Evolutionary conservation across 1,284 basidiomycete species (phyloP), one percentile per base, ranked within the genome.

Genomic region (Pyrrhoderma lamaoense): DNA sequence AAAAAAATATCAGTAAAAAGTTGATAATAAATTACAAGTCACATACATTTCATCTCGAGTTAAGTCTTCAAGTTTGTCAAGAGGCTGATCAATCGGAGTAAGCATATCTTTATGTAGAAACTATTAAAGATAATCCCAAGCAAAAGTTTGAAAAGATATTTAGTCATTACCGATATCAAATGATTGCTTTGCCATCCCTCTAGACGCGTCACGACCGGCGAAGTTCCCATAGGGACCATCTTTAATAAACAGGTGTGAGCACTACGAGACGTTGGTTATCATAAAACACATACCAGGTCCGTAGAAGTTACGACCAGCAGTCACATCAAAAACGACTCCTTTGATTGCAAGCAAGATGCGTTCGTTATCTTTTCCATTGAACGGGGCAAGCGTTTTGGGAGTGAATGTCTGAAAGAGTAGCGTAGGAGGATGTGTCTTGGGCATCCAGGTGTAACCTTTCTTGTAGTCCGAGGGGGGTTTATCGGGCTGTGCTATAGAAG

Each of bases 201-300:
- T 74, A 8, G 89, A 93, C 0, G 93, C 93, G 68, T 97, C 93
- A 47, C 92, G 73, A 2, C 93, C 93, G 1, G 93, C 93, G 73
- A 97, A 96, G 68, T 96, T 96, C 27, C 93, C 93, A 63, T 97
- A 97, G 77, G 93, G 92, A 0, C 93, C 93, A 60, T 85, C 92
- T 91, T 55, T 27, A 31, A 4, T 34, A 37, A 23, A 40, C n/a
- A 25, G n/a, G 35, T 3, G 25, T 19, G 35, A 11, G 27, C 47
- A 42, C 45, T 21, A 46, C 44, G 44, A 25, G 42, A n/a, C 27
- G 31, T 45, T 42, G 47, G n/a, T n/a, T 25, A 35, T 7, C 25
- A 13, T 23, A 40, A 19, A 14, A 40, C 54, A 70, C 82, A 63
- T 58, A 93, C 92, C 83, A 16, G 93, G 93, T 0, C 93, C 93